A percentile compares a stretch with the other conserved stretches of the same genome.
These are phyloP conservation scores for Jacaranda mimosifolia DNA, from an alignment of 257 asterid genomes.

Conservation along the genomic window DNA sequence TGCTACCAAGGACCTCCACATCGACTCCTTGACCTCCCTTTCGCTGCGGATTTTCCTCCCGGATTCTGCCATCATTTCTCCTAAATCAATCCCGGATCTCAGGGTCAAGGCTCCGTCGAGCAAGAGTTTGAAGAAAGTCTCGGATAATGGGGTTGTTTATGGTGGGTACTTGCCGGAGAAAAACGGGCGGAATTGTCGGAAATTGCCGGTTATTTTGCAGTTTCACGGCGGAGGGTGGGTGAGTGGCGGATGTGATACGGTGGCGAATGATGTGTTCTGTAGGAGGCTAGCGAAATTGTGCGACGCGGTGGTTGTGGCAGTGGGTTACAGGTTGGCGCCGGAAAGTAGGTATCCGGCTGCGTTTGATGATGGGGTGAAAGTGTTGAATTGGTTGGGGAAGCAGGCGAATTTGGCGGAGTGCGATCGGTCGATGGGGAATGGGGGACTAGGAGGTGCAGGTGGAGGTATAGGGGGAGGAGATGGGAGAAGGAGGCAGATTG, in stretches of 20 bases:
- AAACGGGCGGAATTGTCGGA: constrained; percentile 58
- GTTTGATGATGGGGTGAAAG: constrained; percentile 84
- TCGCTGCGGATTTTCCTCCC: constrained; percentile 84
- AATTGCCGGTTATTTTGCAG: constrained; percentile 81
- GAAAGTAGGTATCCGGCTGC: constrained; percentile 90
- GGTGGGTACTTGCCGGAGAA: constrained; percentile 76
- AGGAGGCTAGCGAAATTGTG: constrained; percentile 77
- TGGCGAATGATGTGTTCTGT: constrained; percentile 73
- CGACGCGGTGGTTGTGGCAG: constrained; percentile 84
- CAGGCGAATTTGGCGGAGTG: constrained; percentile 85
- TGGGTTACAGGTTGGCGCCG: constrained; percentile 90
- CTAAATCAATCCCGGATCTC: constrained; percentile 47
- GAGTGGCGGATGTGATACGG: constrained; percentile 74
- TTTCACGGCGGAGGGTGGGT: constrained; percentile 95
- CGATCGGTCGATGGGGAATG: constrained; percentile 47
- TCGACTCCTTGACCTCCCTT: constrained; percentile 68
- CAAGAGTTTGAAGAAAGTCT: constrained; percentile 21
- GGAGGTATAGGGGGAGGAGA: constrained; percentile 44
- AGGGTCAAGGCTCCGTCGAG: constrained; percentile 45
- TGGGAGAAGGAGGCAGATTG: constrained; percentile 70
- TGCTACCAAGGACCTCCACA: constrained; percentile 87
- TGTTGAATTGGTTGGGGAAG: constrained; percentile 78
- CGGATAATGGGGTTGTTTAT: constrained; percentile 51
- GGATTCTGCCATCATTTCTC: constrained; percentile 54
- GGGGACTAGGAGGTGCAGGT: constrained; percentile 44